Evolutionary conservation across 2,329 filamentous ascomycete genomes (phyloP), one percentile per base, ranked within the genome.

Genomic region (Cytospora piceicola): DNA sequence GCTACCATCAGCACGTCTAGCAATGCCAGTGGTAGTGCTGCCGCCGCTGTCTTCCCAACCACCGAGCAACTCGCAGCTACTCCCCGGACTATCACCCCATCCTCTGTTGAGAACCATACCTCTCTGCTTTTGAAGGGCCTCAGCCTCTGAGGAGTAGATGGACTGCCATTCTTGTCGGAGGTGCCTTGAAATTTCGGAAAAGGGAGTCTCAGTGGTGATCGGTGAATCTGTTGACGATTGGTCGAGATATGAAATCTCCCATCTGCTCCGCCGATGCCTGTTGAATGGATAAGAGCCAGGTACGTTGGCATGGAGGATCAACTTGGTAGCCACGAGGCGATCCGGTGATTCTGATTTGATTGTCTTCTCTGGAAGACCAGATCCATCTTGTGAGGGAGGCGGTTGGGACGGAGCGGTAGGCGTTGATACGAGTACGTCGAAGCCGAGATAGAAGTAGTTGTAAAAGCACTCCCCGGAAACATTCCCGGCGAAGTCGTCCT

Each of bases 261-360:
- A 99, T 51, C 94, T 88, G 71, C 92, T 93, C 68, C 95, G 88
- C 22, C 94, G 89, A 76, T 98, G 93, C 5, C 95, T 88, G 77
- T 99, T 98, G 80, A 99, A 99, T 14, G 94, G 92, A 75, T 97
- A 98, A 1, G 93, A 97, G 0, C 95, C 95, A 0, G 95, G 95
- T 2, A 98, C 88, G 72, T 99, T 99, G 53, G 91, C 93, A 76
- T 99, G 95, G 2, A 99, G 83, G 22, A 98, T 87, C n/a, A 99
- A 76, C 75, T 98, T 98, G 0, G 92, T 95, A 7, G 91, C 94
- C 0, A 95, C 92, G 14, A 96, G 83, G 51, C 90, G 88, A 65
- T 92, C 88, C 0, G 85, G 77, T 1, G 77, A 78, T 42, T 78
- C 77, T 1, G 75, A 77, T 67, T 79, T 80, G 70, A 84, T 75